Base-by-base conservation (phyloP, 2,329 filamentous ascomycete genomes). In the Monilinia polystroma region DNA sequence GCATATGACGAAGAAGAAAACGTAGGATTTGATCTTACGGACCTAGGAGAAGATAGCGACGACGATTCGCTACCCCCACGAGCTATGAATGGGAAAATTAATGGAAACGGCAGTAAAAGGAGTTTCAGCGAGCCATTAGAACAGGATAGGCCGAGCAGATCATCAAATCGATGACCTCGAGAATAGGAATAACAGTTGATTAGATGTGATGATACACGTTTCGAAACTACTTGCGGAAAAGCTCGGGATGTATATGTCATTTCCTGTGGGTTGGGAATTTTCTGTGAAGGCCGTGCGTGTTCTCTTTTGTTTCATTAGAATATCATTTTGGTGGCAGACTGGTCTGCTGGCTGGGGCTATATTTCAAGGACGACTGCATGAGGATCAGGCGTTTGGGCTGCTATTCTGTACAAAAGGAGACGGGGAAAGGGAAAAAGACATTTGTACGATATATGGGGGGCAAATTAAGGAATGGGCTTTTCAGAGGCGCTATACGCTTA, bases 1-100 rank as follows among this genome's bases (percentile, higher is more conserved):
- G 90, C 88, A 14, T 97, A 97, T 74, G 94, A 98, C 73, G 87
- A 95, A 68, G 93, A 97, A 76, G 87, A 90, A 73, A 83, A 83
- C 55, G 84, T 84, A 53, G 87, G 85, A 6, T 92, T 96, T 70
- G 91, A 91, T 52, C 82, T 98, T 57, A 86, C 87, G 18, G 92
- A 97, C 73, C 81, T 97, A 51, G 84, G 90, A 2, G 90, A 93
- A 71, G 91, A 95, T 69, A 90, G 85, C 71, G 89, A 91, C 41
- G 87, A 88, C 43, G 75, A 73, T 41, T 68, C 67, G n/a, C 59
- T 60, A 35, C 70, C 67, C 16, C 63, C 65, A 10, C 62, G 58
- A 18, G 66, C 63, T 64, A 66, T 66, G 12, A 76, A 76, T 64
- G 74, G 73, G 12, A 75, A 73, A 49, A 51, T 70, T 20, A 74